phyloP scores from a whole-genome alignment of 2,329 filamentous ascomycete species.

The Cytospora piceae region DNA sequence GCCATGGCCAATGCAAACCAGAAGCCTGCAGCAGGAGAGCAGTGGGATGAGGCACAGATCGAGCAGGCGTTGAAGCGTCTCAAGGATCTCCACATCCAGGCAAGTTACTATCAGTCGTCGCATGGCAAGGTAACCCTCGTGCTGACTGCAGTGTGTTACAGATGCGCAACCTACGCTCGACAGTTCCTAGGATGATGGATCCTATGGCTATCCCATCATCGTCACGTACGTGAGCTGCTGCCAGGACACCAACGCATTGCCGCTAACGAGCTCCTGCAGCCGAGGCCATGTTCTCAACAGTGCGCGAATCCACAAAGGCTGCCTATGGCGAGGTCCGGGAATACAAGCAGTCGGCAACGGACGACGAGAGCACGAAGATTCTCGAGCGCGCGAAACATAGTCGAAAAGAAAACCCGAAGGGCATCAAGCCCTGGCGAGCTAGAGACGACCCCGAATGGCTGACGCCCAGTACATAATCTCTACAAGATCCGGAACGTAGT shows the following conservation, averaged over 20 bases:
- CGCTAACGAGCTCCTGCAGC: constrained; percentile 45
- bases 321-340: constrained; percentile 56
- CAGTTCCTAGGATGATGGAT: constrained; percentile 55
- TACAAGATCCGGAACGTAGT: not conserved
- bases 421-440: constrained; percentile 62
- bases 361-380: constrained; percentile 52
- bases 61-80: constrained; percentile 54
- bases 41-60: constrained; percentile 54
- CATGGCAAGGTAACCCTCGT: not conserved
- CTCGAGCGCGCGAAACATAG: constrained; percentile 58
- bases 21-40: constrained; percentile 35
- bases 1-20: constrained; percentile 19
- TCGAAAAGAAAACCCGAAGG: constrained; percentile 56
- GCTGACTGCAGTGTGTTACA: constrained; percentile 17
- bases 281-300: constrained; percentile 51
- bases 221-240: constrained; percentile 49
- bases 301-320: constrained; percentile 51
- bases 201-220: constrained; percentile 52
- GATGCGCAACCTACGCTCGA: constrained; percentile 49
- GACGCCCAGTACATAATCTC: constrained; percentile 28
- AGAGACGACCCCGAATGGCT: constrained; percentile 65
- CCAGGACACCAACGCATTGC: not conserved
- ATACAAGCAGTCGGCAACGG: constrained; percentile 52
- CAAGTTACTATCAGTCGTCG: constrained; percentile 36
- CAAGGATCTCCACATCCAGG: constrained; percentile 60